phyloP scores from a whole-genome alignment of 2,329 filamentous ascomycete species.

The Penicillium concentricum region DNA sequence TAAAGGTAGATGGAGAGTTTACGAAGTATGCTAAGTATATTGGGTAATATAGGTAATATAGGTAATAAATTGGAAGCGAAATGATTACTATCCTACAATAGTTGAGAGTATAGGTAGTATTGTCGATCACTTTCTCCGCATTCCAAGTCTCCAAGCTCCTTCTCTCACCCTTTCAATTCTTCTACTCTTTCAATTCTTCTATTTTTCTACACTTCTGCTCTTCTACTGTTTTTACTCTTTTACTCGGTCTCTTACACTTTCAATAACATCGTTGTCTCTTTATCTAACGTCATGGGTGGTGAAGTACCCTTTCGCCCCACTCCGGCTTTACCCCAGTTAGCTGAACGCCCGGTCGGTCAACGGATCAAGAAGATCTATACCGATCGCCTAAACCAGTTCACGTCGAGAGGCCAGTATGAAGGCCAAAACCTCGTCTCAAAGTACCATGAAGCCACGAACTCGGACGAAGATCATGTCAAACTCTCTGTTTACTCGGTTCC shows the following conservation, averaged over 20 bases:
- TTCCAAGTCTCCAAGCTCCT: background rate
- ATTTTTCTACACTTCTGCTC: no score
- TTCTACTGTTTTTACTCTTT: no score
- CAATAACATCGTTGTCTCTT: no score
- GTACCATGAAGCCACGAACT: slow-evolving; percentile 66
- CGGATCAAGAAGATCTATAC: slow-evolving; percentile 83
- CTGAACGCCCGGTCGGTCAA: slow-evolving; percentile 63
- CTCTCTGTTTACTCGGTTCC: slow-evolving; percentile 85
- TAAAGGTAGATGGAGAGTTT: slow-evolving; percentile 48
- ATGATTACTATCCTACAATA: no score
- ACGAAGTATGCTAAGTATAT: slow-evolving; percentile 38
- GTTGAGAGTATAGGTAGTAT: no score
- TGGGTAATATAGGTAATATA: slow-evolving; percentile 31
- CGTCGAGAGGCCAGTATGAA: slow-evolving; percentile 73
- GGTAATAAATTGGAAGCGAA: no score
- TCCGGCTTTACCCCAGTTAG: slow-evolving; percentile 51
- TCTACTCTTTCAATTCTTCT: no score
- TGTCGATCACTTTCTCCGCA: no score
- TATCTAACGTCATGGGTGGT: slow-evolving; percentile 35
- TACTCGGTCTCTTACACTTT: no score
- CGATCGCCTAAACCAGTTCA: slow-evolving; percentile 79
- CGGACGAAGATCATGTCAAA: slow-evolving; percentile 74
- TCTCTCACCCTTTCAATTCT: background rate
- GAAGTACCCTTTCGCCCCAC: slow-evolving; percentile 32
- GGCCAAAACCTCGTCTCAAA: slow-evolving; percentile 74